A percentile compares a stretch with the other conserved stretches of the same genome.
These are phyloP conservation scores for Exidia glandulosa DNA, from an alignment of 768 basidiomycete species.

Conservation along the genomic window DNA sequence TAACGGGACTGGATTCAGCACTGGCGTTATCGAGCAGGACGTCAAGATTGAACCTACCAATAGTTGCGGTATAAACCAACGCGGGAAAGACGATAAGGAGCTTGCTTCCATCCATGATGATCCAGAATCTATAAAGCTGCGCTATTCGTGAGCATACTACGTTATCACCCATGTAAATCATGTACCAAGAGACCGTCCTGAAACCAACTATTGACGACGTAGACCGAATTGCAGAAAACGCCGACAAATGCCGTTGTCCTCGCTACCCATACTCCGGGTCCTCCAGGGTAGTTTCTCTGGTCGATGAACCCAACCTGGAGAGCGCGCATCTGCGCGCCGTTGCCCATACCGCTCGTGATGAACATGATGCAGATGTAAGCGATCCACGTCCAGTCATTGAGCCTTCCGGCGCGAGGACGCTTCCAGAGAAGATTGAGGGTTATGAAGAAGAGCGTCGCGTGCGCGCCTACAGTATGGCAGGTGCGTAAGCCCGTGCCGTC, in stretches of 20 bases:
- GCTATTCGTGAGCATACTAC: not conserved
- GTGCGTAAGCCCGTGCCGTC: not conserved
- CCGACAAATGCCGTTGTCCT: slow-evolving; percentile 16
- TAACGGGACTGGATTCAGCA: not conserved
- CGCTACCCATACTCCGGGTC: slow-evolving; percentile 20
- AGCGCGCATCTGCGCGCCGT: not conserved
- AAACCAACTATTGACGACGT: slow-evolving; percentile 20
- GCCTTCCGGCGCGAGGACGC: not conserved
- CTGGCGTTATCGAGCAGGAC: not conserved
- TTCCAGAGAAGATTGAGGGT: not conserved
- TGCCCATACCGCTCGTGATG: not conserved
- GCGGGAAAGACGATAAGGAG: slow-evolving; percentile 11
- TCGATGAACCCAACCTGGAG: slow-evolving; percentile 22
- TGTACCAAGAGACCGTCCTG: slow-evolving; percentile 2
- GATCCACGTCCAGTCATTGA: not conserved
- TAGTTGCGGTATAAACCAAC: slow-evolving; percentile 12
- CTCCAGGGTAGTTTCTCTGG: slow-evolving; percentile 22
- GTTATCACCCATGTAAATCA: not conserved
- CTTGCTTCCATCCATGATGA: slow-evolving; percentile 18
- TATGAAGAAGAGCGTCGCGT: not conserved
- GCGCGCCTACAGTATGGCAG: not conserved
- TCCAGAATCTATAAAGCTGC: slow-evolving; percentile 28
- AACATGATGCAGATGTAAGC: not conserved
- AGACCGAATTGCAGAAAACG: slow-evolving; percentile 26
- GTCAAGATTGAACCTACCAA: slow-evolving; percentile 8